Conservation (phyloP, 441 rosid species). For the Corymbia calophylla region DNA sequence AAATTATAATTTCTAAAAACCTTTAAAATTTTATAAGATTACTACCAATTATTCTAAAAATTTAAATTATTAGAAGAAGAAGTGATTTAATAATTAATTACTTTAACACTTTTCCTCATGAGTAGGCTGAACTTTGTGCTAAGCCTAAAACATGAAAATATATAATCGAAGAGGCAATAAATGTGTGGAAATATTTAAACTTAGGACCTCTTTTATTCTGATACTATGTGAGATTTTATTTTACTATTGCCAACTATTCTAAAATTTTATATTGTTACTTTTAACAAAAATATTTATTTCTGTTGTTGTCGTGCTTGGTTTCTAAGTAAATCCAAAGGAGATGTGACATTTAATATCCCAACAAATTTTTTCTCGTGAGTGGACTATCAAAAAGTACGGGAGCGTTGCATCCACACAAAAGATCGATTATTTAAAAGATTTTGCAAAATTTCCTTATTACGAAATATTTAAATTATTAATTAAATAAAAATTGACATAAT, state of each 20-base stretch:
- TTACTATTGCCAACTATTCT: accelerated
- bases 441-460: neutral
- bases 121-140: too few relatives aligned
- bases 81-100: too few relatives aligned
- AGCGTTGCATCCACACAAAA: neutral
- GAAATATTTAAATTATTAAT: neutral
- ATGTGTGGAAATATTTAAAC: accelerated
- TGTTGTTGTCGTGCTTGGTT: neutral
- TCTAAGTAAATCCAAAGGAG: neutral
- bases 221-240: too few relatives aligned
- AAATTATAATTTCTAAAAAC: too few relatives aligned
- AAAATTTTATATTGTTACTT: too few relatives aligned
- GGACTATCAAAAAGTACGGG: neutral
- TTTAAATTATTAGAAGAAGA: accelerated
- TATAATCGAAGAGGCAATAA: accelerated
- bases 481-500: neutral
- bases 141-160: too few relatives aligned
- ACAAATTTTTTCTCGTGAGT: neutral
- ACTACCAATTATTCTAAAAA: accelerated
- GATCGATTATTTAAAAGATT: neutral
- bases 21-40: too few relatives aligned
- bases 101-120: accelerated
- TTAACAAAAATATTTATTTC: neutral
- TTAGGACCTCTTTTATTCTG: accelerated
- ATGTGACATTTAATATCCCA: neutral